These are phyloP conservation scores for Coemansia asiatica DNA, from an alignment of 192 early-diverging fungal species.

Conservation along the genomic window DNA sequence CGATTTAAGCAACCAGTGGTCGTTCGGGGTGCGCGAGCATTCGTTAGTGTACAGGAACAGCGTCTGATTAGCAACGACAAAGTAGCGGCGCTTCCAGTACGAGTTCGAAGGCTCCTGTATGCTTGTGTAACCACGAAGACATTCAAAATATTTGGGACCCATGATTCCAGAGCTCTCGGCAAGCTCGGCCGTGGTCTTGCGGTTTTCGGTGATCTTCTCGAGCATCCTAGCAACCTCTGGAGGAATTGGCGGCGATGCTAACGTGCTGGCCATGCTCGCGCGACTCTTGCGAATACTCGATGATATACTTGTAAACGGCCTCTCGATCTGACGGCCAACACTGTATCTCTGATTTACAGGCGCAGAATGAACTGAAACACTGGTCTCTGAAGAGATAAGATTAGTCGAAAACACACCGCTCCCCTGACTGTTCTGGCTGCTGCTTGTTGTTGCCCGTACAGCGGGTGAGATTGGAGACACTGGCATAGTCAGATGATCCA, in stretches of 20 bases:
- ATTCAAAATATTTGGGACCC: constrained; percentile 35
- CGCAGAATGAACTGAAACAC: background rate
- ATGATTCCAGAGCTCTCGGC: constrained; percentile 36
- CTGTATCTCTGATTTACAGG: background rate
- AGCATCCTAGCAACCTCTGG: constrained; percentile 36
- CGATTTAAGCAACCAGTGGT: constrained; percentile 20
- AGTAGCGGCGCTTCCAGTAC: constrained; percentile 52
- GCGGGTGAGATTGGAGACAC: background rate
- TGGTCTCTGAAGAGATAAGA: background rate
- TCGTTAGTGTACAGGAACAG: constrained; percentile 51
- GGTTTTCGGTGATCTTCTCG: constrained; percentile 29
- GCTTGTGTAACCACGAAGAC: constrained; percentile 46
- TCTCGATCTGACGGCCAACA: background rate
- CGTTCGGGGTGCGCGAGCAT: constrained; percentile 43
- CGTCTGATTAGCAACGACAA: constrained; percentile 42
- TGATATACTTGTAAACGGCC: constrained; percentile 3
- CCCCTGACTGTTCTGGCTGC: background rate
- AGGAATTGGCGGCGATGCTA: constrained; percentile 12
- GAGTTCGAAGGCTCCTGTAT: constrained; percentile 46
- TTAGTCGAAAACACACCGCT: background rate
- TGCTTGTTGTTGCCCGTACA: background rate
- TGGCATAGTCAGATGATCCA: background rate
- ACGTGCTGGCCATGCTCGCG: constrained; percentile 19
- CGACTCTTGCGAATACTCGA: constrained; percentile 18
- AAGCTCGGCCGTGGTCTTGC: constrained; percentile 29